phyloP scores from a whole-genome alignment of 257 asterid species.

The Solanum pinnatisectum region DNA sequence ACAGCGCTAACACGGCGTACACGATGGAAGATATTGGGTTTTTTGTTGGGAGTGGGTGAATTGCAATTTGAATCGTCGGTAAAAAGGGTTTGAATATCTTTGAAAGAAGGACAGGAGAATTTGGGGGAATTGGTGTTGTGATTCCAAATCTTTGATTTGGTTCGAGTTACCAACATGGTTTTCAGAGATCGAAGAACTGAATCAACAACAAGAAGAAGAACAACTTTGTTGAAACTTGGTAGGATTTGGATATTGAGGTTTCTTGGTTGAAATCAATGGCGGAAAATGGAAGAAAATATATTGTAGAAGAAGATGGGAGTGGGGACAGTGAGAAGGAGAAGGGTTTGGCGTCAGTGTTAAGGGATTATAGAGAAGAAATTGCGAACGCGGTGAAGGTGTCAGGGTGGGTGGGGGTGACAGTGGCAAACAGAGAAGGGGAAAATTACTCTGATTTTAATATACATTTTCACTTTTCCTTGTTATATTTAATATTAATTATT shows the following conservation, averaged over 20 bases:
- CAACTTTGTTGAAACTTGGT: not conserved
- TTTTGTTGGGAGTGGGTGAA: slow-evolving; percentile 6
- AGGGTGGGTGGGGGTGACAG: not conserved
- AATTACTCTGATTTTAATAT: not conserved
- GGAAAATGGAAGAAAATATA: not conserved
- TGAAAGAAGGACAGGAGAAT: slow-evolving; percentile 73
- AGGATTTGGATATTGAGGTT: not conserved
- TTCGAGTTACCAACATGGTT: slow-evolving; percentile 77
- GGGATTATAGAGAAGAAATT: not conserved
- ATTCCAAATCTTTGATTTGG: slow-evolving; percentile 47
- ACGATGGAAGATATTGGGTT: slow-evolving; percentile 57
- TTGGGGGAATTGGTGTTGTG: slow-evolving; percentile 39
- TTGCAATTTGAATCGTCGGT: slow-evolving; percentile 20
- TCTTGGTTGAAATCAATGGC: not conserved
- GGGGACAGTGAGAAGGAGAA: not conserved
- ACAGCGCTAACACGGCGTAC: slow-evolving; percentile 47
- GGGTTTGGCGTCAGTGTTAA: not conserved
- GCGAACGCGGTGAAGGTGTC: not conserved
- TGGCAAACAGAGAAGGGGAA: not conserved
- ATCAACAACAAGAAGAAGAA: not conserved
- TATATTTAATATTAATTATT: no score
- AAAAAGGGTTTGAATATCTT: slow-evolving; percentile 61
- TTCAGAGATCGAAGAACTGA: not conserved
- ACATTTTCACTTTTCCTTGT: not conserved
- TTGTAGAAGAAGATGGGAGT: not conserved